Evolutionary conservation across 352 stramenopile genomes (phyloP), one percentile per base, ranked within the genome.

Genomic region (Globisporangium camurandrum): DNA sequence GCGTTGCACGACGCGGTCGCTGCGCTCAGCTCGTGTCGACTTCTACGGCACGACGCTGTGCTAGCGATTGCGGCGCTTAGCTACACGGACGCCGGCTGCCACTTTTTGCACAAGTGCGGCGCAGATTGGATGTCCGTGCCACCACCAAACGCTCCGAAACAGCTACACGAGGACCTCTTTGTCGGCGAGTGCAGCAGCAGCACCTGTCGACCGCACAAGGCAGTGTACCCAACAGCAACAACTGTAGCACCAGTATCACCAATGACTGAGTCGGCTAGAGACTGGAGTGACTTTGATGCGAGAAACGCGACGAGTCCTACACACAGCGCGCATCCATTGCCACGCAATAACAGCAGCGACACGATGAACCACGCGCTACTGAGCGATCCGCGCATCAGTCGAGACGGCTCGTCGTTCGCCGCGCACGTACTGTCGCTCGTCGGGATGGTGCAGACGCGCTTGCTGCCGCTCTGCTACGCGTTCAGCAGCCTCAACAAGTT

Each of bases 41-140:
- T 62, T 22, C 50, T 72, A 49, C 64, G 61, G 2, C 26, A 61
- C 1, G 60, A 72, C 50, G 47, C 44, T 16, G 38, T 4, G 1
- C 46, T 72, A 30, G 38, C 38, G 41, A 49, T 62, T 22, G 49
- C 66, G 50, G 52, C 60, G 26, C 27, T 72, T 27, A 66, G 64
- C 30, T 59, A 57, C 56, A 61, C 44, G 34, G 54, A 49, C 19
- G 45, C 57, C 1, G 64, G 60, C 16, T 42, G 59, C 8, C 64
- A 72, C 46, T 64, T 72, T 26, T 17, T 69, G 36, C 61, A 67
- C 26, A 49, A 44, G 4, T 72, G 64, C 36, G 66, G 36, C 27
- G 40, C 41, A 6, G 64, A 69, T 39, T 67, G 57, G 60, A 67
- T 66, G 64, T 46, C 69, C 54, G 31, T 69, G 30, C 59, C 49